phyloP scores from a whole-genome alignment of 2,329 filamentous ascomycete genomes.

The Xylariales sp. region DNA sequence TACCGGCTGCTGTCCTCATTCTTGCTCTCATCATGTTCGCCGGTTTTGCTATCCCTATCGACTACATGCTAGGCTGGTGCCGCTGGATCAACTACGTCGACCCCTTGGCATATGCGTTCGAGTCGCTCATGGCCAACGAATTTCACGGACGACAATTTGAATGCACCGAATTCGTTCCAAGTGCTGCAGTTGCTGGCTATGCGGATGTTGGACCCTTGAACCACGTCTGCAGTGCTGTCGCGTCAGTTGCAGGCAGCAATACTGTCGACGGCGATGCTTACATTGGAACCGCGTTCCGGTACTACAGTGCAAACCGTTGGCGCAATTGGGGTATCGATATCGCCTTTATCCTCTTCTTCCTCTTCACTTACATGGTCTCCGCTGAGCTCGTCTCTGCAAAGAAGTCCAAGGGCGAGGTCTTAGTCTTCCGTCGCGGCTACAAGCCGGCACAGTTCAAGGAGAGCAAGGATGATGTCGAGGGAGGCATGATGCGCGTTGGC shows the following conservation, averaged over 20 bases:
- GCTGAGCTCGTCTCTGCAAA: conserved; percentile 60
- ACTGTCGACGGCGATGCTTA: conserved; percentile 55
- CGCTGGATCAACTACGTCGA: conserved; percentile 77
- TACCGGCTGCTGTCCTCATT: conserved; percentile 53
- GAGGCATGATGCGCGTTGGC: conserved; percentile 39
- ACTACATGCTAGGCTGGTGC: conserved; percentile 73
- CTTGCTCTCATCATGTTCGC: conserved; percentile 62
- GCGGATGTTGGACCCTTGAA: conserved; percentile 28
- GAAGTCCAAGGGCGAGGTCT: conserved; percentile 69
- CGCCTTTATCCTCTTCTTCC: conserved; percentile 56
- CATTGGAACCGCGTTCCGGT: conserved; percentile 48
- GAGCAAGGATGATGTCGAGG: conserved; percentile 56
- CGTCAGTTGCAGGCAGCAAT: conserved; percentile 44
- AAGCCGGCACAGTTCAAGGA: conserved; percentile 50
- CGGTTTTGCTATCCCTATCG: conserved; percentile 58
- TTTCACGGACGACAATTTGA: conserved; percentile 60
- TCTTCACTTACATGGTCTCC: conserved; percentile 52
- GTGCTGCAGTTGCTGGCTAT: conserved; percentile 26
- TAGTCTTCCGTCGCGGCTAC: conserved; percentile 65
- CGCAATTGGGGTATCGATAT: conserved; percentile 65
- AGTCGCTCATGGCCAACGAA: conserved; percentile 76
- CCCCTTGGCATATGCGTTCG: conserved; percentile 73
- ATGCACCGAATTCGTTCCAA: conserved; percentile 42
- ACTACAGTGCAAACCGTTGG: conserved; percentile 57
- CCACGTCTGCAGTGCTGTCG: conserved; percentile 52